Conservation (phyloP, 441 rosid genomes). For the California macrophylla region DNA sequence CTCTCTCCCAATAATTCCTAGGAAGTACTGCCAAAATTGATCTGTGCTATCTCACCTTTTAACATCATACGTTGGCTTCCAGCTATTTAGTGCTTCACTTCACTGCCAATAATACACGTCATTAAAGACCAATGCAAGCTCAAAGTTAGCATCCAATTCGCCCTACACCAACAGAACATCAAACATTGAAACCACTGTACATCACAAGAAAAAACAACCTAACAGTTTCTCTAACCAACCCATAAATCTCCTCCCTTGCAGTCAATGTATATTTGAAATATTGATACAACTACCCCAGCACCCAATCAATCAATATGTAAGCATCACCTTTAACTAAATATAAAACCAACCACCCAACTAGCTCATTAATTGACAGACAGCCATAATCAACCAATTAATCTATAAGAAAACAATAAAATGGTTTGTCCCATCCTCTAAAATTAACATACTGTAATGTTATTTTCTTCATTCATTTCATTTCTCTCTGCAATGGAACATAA, state of each 20-base stretch:
- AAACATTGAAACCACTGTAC: background rate
- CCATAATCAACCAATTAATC: constrained; percentile 1
- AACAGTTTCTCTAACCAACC: constrained; percentile 13
- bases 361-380: constrained; percentile 5
- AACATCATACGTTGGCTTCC: constrained; percentile 23
- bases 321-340: background rate
- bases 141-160: constrained; percentile 29
- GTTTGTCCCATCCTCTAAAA: background rate
- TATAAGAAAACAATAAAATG: background rate
- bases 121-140: constrained; percentile 23
- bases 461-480: background rate
- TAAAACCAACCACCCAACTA: background rate
- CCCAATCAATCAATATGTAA: background rate
- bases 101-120: constrained; percentile 9
- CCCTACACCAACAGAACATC: constrained; percentile 20
- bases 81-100: constrained; percentile 28
- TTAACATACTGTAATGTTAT: background rate
- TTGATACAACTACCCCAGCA: background rate
- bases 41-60: constrained; percentile 20
- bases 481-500: constrained; percentile 8
- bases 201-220: background rate
- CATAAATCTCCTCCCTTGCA: constrained; percentile 2
- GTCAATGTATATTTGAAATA: background rate
- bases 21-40: constrained; percentile 17
- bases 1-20: constrained; percentile 25